Conservation (phyloP, 2,329 filamentous ascomycete species). For the Zymoseptoria passerinii region DNA sequence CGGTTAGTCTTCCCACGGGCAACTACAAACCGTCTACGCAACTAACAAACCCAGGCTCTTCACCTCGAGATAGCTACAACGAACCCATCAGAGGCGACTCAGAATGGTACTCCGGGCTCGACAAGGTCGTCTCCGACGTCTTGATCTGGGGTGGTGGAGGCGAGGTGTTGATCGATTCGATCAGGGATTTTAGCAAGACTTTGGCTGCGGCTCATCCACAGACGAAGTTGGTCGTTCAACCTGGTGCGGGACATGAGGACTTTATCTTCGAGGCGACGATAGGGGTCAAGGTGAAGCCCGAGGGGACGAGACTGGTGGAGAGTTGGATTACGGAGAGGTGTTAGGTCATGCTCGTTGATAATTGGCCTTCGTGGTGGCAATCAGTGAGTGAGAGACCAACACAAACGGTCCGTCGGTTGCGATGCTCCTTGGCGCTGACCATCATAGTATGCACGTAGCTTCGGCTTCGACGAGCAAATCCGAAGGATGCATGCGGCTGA, state of each 20-base stretch:
- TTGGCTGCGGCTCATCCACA: constrained; percentile 36
- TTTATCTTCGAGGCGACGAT: constrained; percentile 35
- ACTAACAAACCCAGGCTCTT: constrained; percentile 7
- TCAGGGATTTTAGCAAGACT: constrained; percentile 42
- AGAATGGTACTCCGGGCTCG: constrained; percentile 47
- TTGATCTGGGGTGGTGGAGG: constrained; percentile 48
- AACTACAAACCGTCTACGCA: not conserved
- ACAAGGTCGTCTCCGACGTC: constrained; percentile 37
- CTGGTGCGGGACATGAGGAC: constrained; percentile 35
- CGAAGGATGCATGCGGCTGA: not conserved
- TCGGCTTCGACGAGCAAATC: not conserved
- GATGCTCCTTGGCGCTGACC: too few species aligned
- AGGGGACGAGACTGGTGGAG: constrained; percentile 31
- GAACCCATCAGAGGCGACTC: constrained; percentile 43
- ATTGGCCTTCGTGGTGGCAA: too few species aligned
- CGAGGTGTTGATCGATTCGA: constrained; percentile 50
- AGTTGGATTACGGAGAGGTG: constrained; percentile 33
- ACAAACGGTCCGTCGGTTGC: too few species aligned
- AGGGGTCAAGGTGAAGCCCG: constrained; percentile 32
- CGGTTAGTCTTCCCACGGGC: constrained; percentile 18
- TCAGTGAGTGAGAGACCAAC: too few species aligned
- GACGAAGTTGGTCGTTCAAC: constrained; percentile 30
- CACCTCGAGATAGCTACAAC: constrained; percentile 43
- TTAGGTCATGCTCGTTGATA: constrained; percentile 8
- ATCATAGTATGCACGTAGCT: too few species aligned